A percentile compares a stretch with the other conserved stretches of the same genome.
These are phyloP conservation scores for Lichtheimia ramosa DNA, from an alignment of 371 early-diverging fungal genomes.

Conservation along the genomic window DNA sequence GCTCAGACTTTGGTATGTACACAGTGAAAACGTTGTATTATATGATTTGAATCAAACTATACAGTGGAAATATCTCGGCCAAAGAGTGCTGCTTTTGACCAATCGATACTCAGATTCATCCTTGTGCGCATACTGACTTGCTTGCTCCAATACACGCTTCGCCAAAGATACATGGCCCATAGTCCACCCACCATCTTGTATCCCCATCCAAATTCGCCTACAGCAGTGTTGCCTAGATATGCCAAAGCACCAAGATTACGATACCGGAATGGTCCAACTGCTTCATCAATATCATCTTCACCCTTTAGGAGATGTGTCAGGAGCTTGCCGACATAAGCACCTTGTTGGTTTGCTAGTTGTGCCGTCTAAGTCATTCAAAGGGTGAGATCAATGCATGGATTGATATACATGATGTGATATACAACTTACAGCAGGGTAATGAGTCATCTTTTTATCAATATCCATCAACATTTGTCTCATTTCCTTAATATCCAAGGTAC, in stretches of 20 bases:
- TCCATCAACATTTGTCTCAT: slow-evolving; percentile 55
- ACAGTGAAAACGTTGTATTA: too few species aligned
- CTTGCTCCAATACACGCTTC: slow-evolving; percentile 67
- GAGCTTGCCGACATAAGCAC: slow-evolving; percentile 62
- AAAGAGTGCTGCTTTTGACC: slow-evolving; percentile 41
- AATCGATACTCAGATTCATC: slow-evolving; percentile 45
- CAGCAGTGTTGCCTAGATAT: slow-evolving; percentile 81
- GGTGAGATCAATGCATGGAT: background rate
- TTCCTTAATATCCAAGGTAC: slow-evolving; percentile 64
- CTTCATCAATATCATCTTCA: slow-evolving; percentile 14
- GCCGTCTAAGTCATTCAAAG: slow-evolving; percentile 58
- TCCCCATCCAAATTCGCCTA: slow-evolving; percentile 62
- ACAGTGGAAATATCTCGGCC: slow-evolving; percentile 41
- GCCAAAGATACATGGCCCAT: slow-evolving; percentile 67
- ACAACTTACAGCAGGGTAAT: slow-evolving; percentile 65
- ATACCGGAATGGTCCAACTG: slow-evolving; percentile 61
- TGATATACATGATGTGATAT: background rate
- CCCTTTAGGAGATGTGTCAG: slow-evolving; percentile 24
- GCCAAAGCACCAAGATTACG: slow-evolving; percentile 78
- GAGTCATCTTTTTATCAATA: slow-evolving; percentile 67
- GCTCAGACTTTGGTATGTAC: too few species aligned
- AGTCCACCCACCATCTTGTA: slow-evolving; percentile 60
- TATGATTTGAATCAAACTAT: too few species aligned
- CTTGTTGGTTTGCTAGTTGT: slow-evolving; percentile 90
- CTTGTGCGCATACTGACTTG: slow-evolving; percentile 52